Conservation (phyloP, 1,284 basidiomycete genomes). For the Sporisorium graminicola region DNA sequence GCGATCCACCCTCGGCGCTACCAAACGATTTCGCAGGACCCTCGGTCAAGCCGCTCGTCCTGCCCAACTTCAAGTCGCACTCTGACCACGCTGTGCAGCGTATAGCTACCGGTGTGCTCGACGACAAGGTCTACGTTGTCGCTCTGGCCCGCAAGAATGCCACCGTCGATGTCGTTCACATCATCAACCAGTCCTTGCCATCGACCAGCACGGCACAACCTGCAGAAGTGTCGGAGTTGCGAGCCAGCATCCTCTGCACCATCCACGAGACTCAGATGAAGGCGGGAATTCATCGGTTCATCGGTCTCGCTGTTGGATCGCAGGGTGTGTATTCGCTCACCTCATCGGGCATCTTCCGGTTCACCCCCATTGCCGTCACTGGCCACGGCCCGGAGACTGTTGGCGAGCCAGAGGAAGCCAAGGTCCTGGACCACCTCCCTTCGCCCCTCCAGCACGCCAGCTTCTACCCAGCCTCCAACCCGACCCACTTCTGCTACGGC, state of each 20-base stretch:
- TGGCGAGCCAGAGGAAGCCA: slow-evolving; percentile 18
- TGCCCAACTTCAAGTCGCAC: slow-evolving; percentile 48
- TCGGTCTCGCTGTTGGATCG: slow-evolving; percentile 49
- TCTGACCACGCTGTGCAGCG: slow-evolving; percentile 48
- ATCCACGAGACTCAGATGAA: slow-evolving; percentile 51
- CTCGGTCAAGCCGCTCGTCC: slow-evolving; percentile 29
- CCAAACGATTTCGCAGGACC: slow-evolving; percentile 36
- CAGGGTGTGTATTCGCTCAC: slow-evolving; percentile 53
- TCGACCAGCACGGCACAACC: slow-evolving; percentile 23
- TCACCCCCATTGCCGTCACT: slow-evolving; percentile 29
- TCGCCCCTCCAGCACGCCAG: slow-evolving; percentile 51
- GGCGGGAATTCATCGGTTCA: slow-evolving; percentile 57
- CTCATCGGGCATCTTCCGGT: slow-evolving; percentile 53
- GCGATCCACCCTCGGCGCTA: slow-evolving; percentile 25
- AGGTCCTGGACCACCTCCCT: slow-evolving; percentile 37
- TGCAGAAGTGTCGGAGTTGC: slow-evolving; percentile 14
- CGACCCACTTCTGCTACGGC: slow-evolving; percentile 57
- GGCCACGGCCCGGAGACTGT: neutral
- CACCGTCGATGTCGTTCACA: slow-evolving; percentile 54
- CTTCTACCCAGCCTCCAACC: slow-evolving; percentile 51
- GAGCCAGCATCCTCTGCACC: slow-evolving; percentile 45
- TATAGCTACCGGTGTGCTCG: slow-evolving; percentile 44
- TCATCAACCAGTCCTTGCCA: slow-evolving; percentile 28
- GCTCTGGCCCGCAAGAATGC: slow-evolving; percentile 58
- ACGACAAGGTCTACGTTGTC: slow-evolving; percentile 32